Conservation (phyloP, 805 yeast species). For the Candida ortonii region DNA sequence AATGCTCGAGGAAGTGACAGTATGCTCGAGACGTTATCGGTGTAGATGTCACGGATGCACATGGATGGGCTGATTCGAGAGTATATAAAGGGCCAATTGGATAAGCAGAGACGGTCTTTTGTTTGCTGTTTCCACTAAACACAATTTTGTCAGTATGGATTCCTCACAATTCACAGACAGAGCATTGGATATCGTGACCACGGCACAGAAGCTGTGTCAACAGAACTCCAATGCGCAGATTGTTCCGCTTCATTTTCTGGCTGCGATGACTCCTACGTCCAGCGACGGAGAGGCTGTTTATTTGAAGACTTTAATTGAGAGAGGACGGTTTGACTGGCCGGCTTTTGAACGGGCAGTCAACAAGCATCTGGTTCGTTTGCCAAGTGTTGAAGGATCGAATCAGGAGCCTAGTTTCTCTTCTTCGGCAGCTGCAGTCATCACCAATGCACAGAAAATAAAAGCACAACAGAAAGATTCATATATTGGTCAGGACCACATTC, state of each 20-base stretch:
- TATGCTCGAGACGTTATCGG: too few species aligned
- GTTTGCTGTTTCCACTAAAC: neutral
- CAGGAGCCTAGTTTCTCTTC: slow-evolving; percentile 72
- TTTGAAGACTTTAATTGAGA: slow-evolving; percentile 77
- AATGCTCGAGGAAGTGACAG: slow-evolving; percentile 1
- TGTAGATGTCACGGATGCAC: too few species aligned
- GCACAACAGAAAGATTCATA: slow-evolving; percentile 86
- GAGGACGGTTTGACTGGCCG: slow-evolving; percentile 85
- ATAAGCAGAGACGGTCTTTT: too few species aligned
- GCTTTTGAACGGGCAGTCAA: slow-evolving; percentile 77
- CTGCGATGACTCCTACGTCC: slow-evolving; percentile 79
- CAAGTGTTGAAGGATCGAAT: slow-evolving; percentile 89
- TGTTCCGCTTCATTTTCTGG: slow-evolving; percentile 84
- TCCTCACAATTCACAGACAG: slow-evolving; percentile 88
- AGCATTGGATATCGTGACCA: slow-evolving; percentile 76
- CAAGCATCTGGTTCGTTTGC: slow-evolving; percentile 75
- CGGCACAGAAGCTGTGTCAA: slow-evolving; percentile 77
- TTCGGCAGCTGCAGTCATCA: slow-evolving; percentile 71
- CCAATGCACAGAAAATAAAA: slow-evolving; percentile 73
- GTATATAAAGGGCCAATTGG: slow-evolving; percentile 1
- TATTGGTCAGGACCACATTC: slow-evolving; percentile 91
- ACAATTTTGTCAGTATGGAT: slow-evolving; percentile 40
- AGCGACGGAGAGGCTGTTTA: slow-evolving; percentile 56
- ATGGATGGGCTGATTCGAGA: neutral
- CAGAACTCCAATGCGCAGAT: slow-evolving; percentile 83